Evolutionary conservation across 306 rosid species (phyloP).

Genomic region (Lotus japonicus): DNA sequence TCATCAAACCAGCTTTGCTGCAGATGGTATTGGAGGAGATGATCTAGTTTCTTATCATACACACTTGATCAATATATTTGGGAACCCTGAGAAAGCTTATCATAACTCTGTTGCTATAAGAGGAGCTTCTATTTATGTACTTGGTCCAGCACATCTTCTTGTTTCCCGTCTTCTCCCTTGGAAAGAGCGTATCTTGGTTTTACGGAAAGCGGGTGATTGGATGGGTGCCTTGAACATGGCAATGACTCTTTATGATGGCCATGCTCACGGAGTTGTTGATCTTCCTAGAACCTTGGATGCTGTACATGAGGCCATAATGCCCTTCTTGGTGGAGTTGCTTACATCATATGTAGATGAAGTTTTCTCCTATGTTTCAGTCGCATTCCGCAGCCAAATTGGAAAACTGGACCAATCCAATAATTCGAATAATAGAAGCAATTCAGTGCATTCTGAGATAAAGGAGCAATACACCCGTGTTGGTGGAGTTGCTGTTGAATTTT

Average conservation of each 20-base stretch:
- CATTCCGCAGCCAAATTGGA: conserved; percentile 83
- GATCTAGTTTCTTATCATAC: conserved; percentile 84
- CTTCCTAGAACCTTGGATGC: conserved; percentile 93
- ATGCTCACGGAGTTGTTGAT: conserved; percentile 90
- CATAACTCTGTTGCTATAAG: conserved; percentile 81
- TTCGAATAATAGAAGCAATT: conserved; percentile 38
- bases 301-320: conserved; percentile 86
- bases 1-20: conserved; percentile 78
- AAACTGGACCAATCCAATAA: conserved; percentile 48
- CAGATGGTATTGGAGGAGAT: conserved; percentile 68
- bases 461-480: conserved; percentile 94
- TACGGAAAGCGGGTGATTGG: conserved; percentile 94
- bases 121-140: conserved; percentile 90
- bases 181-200: conserved; percentile 87
- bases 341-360: conserved; percentile 92
- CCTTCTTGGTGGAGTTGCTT: conserved; percentile 83
- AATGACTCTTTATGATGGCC: conserved; percentile 89
- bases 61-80: conserved; percentile 62
- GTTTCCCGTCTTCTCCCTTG: conserved; percentile 95
- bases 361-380: conserved; percentile 89
- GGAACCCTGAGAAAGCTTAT: conserved; percentile 94
- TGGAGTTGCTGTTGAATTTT: conserved; percentile 98
- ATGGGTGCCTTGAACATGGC: conserved; percentile 98
- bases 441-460: conserved; percentile 75
- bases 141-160: conserved; percentile 73